A percentile compares a stretch with the other conserved stretches of the same genome.
Conservation (phyloP, 228 moss, liverwort and hornwort species). For the Sphagnum magellanicum region DNA sequence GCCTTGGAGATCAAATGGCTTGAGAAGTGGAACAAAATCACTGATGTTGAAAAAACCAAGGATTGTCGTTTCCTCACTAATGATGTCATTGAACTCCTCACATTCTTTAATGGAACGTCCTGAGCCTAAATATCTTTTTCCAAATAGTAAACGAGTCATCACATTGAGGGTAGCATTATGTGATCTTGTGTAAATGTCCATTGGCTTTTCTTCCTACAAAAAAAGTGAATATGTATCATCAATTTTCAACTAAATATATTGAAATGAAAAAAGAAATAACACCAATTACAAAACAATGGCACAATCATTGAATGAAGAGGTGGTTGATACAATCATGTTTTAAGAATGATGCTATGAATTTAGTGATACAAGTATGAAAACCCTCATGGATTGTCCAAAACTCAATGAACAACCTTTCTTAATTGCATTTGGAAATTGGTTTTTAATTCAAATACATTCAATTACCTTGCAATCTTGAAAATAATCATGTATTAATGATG, state of each 20-base stretch:
- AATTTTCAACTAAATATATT: too few species aligned
- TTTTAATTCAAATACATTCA: too few species aligned
- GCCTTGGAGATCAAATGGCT: conserved; percentile 11
- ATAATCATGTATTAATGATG: not conserved
- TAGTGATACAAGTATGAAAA: too few species aligned
- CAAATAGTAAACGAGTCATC: conserved; percentile 7
- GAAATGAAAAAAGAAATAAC: too few species aligned
- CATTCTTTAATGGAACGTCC: conserved; percentile 1
- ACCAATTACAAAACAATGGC: too few species aligned
- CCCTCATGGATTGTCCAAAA: too few species aligned
- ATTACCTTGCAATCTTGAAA: not conserved
- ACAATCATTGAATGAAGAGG: too few species aligned
- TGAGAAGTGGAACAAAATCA: conserved; percentile 5
- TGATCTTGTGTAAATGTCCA: conserved; percentile 2
- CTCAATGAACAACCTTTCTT: too few species aligned
- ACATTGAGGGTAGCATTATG: conserved; percentile 2
- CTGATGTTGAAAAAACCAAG: conserved; percentile 1
- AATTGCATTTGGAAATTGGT: too few species aligned
- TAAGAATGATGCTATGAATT: too few species aligned
- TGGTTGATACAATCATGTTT: too few species aligned
- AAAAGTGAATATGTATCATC: too few species aligned
- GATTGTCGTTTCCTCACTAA: not conserved
- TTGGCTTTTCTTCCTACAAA: conserved; percentile 1
- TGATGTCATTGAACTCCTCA: conserved; percentile 7
- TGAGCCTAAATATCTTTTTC: not conserved